Evolutionary conservation across 2,329 filamentous ascomycete genomes (phyloP).

Genomic region (Epichloe coenophiala): DNA sequence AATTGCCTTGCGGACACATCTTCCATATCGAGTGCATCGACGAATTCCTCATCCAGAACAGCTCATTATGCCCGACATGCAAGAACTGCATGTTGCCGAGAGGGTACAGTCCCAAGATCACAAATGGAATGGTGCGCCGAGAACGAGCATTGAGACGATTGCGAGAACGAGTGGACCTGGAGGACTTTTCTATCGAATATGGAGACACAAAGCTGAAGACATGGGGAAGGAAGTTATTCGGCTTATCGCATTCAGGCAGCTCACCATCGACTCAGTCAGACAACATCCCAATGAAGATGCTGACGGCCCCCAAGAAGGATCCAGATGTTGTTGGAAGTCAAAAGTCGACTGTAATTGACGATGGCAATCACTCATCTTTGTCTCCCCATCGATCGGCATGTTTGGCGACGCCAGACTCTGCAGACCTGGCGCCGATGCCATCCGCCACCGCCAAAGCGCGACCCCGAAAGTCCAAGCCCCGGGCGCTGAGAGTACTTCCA

Average conservation of each 20-base stretch:
- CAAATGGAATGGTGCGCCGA: conserved; percentile 74
- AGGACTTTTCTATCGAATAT: conserved; percentile 21
- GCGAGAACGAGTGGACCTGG: conserved; percentile 36
- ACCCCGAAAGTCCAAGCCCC: conserved; percentile 17
- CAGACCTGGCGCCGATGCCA: conserved; percentile 7
- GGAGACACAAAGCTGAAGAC: conserved; percentile 21
- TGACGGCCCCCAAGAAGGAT: conserved; percentile 5
- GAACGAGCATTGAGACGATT: conserved; percentile 56
- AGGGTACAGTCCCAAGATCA: conserved; percentile 55
- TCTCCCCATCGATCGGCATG: conserved; percentile 1
- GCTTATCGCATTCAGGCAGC: conserved; percentile 10
- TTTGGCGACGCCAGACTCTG: conserved; percentile 7
- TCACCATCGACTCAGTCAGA: conserved; percentile 6
- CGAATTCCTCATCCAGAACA: conserved; percentile 62
- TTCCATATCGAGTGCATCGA: conserved; percentile 92
- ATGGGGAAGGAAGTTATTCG: conserved; percentile 24
- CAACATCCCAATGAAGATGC: conserved; percentile 15
- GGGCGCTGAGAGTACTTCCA: conserved; percentile 20
- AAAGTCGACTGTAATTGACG: neutral
- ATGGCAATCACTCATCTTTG: neutral
- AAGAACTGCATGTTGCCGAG: conserved; percentile 67
- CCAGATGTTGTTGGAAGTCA: conserved; percentile 1
- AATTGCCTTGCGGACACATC: conserved; percentile 82
- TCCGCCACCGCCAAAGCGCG: conserved; percentile 6
- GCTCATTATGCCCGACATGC: conserved; percentile 82